Percentiles rank a stretch among this genome's conserved stretches.
Conservation (phyloP, 2,329 filamentous ascomycete species). For the Periconia digitata region DNA sequence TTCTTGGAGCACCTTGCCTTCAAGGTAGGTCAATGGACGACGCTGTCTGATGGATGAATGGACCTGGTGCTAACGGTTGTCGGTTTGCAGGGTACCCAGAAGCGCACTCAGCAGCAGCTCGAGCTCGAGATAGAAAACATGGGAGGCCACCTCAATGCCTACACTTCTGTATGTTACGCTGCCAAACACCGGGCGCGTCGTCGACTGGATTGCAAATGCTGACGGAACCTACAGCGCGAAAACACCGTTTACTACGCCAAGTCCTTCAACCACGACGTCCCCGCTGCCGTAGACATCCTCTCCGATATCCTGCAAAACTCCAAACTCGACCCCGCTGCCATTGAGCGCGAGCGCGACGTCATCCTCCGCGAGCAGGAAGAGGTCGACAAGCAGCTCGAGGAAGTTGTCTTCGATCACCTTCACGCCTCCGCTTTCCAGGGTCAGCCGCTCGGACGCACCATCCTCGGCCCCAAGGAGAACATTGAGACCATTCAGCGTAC, state of each 20-base stretch:
- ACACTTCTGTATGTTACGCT: conserved; percentile 79
- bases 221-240: conserved; percentile 72
- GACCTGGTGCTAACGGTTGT: conserved; percentile 24
- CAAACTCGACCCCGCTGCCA: conserved; percentile 89
- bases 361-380: conserved; percentile 98
- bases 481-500: conserved; percentile 92
- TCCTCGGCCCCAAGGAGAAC: conserved; percentile 96
- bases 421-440: conserved; percentile 97
- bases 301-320: conserved; percentile 99
- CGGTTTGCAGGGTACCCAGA: conserved; percentile 74
- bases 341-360: conserved; percentile 97
- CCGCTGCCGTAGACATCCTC: conserved; percentile 95
- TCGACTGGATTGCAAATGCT: conserved; percentile 10
- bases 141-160: conserved; percentile 98
- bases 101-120: conserved; percentile 92
- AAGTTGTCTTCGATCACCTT: conserved; percentile 98
- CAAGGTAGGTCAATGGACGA: conserved; percentile 67
- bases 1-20: conserved; percentile 99
- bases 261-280: conserved; percentile 96
- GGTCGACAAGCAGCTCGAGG: conserved; percentile 99
- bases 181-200: background rate
- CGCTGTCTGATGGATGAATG: conserved; percentile 8
- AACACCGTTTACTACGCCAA: conserved; percentile 99
- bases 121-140: conserved; percentile 99
- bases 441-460: conserved; percentile 95